These are phyloP conservation scores for Colletotrichum sp. DNA, from an alignment of 2,329 filamentous ascomycete genomes.

Conservation along the genomic window DNA sequence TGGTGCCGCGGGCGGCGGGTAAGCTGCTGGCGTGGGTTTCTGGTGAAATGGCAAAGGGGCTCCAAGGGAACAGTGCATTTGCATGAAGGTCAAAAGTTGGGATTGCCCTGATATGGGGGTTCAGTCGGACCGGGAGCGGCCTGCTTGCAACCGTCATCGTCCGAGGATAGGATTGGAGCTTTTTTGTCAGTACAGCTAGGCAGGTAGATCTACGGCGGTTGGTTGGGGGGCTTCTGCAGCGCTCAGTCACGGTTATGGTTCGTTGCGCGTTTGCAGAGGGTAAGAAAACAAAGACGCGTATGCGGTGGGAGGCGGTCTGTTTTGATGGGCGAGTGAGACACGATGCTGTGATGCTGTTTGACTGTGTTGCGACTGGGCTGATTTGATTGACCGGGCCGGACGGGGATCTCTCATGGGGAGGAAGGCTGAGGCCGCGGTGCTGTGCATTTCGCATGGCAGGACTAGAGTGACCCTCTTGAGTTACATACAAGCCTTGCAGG, in stretches of 20 bases:
- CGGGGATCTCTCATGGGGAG: not conserved
- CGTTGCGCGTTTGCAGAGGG: not conserved
- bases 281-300: not conserved
- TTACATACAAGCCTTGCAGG: not conserved
- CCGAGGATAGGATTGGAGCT: not conserved
- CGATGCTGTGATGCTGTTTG: not conserved
- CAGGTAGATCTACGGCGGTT: not conserved
- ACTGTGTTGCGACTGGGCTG: not conserved
- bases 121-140: not conserved
- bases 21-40: not conserved
- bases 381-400: not conserved
- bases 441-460: not conserved
- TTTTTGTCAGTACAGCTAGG: not conserved
- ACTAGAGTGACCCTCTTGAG: not conserved
- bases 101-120: constrained; percentile 3
- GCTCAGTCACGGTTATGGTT: not conserved
- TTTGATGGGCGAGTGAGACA: not conserved
- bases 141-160: not conserved
- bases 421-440: not conserved
- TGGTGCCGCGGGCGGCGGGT: not conserved
- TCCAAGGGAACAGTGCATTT: constrained; percentile 7
- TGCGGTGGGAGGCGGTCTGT: not conserved
- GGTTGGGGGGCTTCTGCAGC: not conserved
- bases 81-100: constrained; percentile 15
- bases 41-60: not conserved